Evolutionary conservation across 2,329 filamentous ascomycete species (phyloP), one percentile per base, ranked within the genome.

Genomic region (Fusarium proliferatum): DNA sequence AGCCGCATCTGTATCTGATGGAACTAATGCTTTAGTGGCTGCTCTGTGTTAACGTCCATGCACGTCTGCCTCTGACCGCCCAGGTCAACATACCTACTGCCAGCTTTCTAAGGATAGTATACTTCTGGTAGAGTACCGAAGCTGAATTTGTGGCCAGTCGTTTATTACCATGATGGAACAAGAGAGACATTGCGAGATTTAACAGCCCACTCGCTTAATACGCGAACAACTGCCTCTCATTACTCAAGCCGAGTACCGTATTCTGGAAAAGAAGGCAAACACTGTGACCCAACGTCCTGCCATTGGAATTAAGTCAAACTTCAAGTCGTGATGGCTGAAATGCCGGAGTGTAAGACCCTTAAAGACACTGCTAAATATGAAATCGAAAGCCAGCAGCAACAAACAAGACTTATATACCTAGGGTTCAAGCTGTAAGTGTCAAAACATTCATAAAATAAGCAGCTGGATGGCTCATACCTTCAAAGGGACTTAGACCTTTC

Each of bases 391-490:
- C 12, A 46, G 41, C 17, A 43, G 28, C 8, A 21, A 17, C 23
- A 16, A 38, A 53, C 5, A 15, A 28, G 51, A 21, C 23, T 38
- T 28, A 9, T 17, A 28, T 28, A 28, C 21, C 11, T 11, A 33
- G 9, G 85, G 84, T 87, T 87, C 79, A 87, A 87, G 78, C 81
- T 87, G 81, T 87, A 78, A 73, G 83, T 45, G 26, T 39, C 30
- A 16, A 19, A 26, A 3, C 13, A 8, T 28, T n/a, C 33, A 9
- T 16, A 53, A 16, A 9, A 42, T 39, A 33, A 34, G 21, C 16
- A 28, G 17, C 23, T n/a, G 26, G 17, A 23, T 61, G 26, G 53
- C 57, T 79, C 65, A 74, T 57, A 53, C 13, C 16, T 13, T 11
- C 42, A 26, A 30, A 83, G 82, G 23, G 81, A 83, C 39, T 78